Evolutionary conservation across 768 basidiomycete genomes (phyloP).

Genomic region (Pulveroboletus ravenelii): DNA sequence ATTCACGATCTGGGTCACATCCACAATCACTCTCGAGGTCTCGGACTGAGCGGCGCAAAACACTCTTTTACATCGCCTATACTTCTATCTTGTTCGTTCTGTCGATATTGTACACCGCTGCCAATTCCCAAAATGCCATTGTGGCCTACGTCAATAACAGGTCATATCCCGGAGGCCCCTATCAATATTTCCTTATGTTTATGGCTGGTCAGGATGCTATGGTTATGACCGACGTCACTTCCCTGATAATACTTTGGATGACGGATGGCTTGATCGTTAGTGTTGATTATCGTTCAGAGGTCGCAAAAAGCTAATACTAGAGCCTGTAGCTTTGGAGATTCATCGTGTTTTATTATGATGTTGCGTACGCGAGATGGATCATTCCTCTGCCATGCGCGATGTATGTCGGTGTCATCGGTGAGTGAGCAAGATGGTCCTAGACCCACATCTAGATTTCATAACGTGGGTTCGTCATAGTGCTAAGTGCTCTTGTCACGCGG

Average conservation of each 20-base stretch:
- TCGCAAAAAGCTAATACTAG: not conserved
- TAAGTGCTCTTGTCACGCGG: conserved; percentile 19
- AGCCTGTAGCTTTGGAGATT: conserved; percentile 21
- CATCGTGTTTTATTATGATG: conserved; percentile 18
- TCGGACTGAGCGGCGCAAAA: conserved; percentile 13
- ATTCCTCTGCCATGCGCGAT: conserved; percentile 24
- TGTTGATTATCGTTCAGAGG: not conserved
- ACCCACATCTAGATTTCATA: not conserved
- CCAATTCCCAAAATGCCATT: conserved; percentile 27
- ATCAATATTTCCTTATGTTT: conserved; percentile 17
- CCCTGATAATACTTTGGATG: conserved; percentile 29
- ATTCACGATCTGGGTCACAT: conserved; percentile 2
- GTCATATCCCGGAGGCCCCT: conserved; percentile 25
- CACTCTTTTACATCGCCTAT: conserved; percentile 25
- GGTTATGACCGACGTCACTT: conserved; percentile 21
- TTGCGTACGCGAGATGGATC: conserved; percentile 21
- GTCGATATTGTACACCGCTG: conserved; percentile 24
- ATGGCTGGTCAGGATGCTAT: conserved; percentile 23
- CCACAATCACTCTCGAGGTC: conserved; percentile 2
- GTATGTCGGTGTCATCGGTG: conserved; percentile 23
- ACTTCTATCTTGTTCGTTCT: conserved; percentile 26
- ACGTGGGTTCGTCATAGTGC: conserved; percentile 4
- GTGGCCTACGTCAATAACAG: conserved; percentile 30
- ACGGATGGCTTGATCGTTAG: conserved; percentile 28
- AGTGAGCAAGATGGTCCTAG: not conserved